A percentile compares a stretch with the other conserved stretches of the same genome.
Evolutionary conservation across 1,284 basidiomycete genomes (phyloP).

Genomic region (Ganoderma multipileum): DNA sequence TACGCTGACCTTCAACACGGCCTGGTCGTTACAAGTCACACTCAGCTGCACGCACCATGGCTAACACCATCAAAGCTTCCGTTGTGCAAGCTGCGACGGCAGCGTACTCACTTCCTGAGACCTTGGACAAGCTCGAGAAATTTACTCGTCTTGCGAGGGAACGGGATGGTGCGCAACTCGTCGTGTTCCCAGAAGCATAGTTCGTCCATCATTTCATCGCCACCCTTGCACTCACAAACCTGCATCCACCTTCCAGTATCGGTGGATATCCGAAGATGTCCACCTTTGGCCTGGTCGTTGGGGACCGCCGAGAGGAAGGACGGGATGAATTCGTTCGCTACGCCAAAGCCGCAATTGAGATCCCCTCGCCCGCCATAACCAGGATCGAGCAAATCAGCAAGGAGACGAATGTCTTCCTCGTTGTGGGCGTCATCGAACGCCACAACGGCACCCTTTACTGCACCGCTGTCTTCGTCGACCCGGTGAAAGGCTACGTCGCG

Average conservation of each 20-base stretch:
- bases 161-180: constrained; percentile 59
- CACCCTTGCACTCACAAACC: background rate
- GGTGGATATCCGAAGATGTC: constrained; percentile 74
- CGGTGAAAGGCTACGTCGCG: constrained; percentile 59
- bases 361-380: constrained; percentile 58
- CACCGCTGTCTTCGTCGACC: constrained; percentile 70
- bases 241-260: constrained; percentile 48
- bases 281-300: constrained; percentile 64
- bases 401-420: constrained; percentile 62
- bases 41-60: background rate
- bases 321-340: constrained; percentile 70
- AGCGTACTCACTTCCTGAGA: constrained; percentile 58
- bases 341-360: constrained; percentile 59
- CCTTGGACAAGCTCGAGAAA: constrained; percentile 62
- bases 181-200: constrained; percentile 80
- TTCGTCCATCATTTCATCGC: constrained; percentile 42
- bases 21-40: background rate
- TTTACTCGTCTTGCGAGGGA: constrained; percentile 58
- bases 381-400: constrained; percentile 60
- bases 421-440: constrained; percentile 74
- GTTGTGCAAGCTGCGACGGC: constrained; percentile 52
- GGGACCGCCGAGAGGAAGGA: constrained; percentile 57
- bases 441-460: constrained; percentile 75
- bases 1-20: background rate
- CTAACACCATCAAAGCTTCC: constrained; percentile 14